phyloP scores from a whole-genome alignment of 1,284 basidiomycete species.

The Rhizoctonia solani region DNA sequence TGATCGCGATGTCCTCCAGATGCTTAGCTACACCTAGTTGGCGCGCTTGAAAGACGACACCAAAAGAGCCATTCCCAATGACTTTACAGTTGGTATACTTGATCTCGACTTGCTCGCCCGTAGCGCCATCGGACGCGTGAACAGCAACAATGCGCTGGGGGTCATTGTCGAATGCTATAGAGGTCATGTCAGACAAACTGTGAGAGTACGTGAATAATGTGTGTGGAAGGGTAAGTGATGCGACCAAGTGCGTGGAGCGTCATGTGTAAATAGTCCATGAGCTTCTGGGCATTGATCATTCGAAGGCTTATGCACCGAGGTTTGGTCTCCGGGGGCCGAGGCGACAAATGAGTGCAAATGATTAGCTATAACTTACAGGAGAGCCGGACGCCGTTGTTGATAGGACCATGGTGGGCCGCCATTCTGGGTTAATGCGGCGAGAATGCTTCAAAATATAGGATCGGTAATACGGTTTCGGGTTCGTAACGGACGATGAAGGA shows the following conservation, averaged over 20 bases:
- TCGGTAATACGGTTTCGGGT: too few relatives aligned
- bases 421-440: conserved; percentile 36
- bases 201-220: conserved; percentile 39
- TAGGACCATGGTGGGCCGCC: conserved; percentile 79
- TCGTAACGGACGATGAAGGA: too few relatives aligned
- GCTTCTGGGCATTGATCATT: too few relatives aligned
- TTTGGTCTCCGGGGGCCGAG: too few relatives aligned
- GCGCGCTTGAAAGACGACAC: conserved; percentile 93
- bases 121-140: conserved; percentile 92
- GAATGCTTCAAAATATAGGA: too few relatives aligned
- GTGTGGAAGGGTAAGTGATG: conserved; percentile 42
- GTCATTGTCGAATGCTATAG: conserved; percentile 65
- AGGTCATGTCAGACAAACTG: conserved; percentile 40
- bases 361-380: conserved; percentile 84
- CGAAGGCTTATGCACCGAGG: too few relatives aligned
- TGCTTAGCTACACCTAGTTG: conserved; percentile 65
- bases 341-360: not conserved
- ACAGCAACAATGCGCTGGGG: conserved; percentile 95
- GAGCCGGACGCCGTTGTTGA: conserved; percentile 84
- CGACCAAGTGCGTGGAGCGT: conserved; percentile 31
- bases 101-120: conserved; percentile 85
- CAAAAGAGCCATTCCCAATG: conserved; percentile 97
- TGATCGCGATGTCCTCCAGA: conserved; percentile 94
- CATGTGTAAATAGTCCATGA: conserved; percentile 3
- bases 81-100: conserved; percentile 98